Evolutionary conservation across 495 filamentous ascomycete species (phyloP), one percentile per base, ranked within the genome.

Genomic region (Aspergillus campestris): DNA sequence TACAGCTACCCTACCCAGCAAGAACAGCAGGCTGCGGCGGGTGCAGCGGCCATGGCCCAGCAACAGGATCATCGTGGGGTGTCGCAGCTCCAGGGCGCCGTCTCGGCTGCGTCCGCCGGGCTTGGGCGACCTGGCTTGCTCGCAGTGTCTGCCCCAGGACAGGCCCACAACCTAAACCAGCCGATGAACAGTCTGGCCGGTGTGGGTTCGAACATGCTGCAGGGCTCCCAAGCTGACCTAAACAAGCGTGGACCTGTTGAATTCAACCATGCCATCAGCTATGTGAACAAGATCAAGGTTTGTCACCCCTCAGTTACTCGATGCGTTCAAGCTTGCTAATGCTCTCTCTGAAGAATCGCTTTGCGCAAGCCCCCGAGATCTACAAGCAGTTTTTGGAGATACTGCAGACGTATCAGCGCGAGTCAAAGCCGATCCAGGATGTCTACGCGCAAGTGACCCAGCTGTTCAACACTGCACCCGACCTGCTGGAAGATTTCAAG

Each of bases 321-420:
- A 24, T 24, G 18, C 18, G 18, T 24, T 4, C 18, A 24, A 24
- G 4, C 2, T 24, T 24, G 18, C 18, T 24, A 24, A 24, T 24
- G 18, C 38, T 44, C 28, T 45, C 29, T 24, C 38, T 15, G 28
- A 56, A 89, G 92, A 99, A 96, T 60, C 92, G 94, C 34, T 99
- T 96, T 61, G 79, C 92, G 37, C 79, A 83, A 51, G 87, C 92
- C 48, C 94, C 94, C 7, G 94, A 99, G 57, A 97, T 97, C 44
- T 99, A 99, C 71, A 99, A 99, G 57, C 89, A 97, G 56, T 99
- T 99, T 59, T 78, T 99, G 7, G 94, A 99, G 60, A 99, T 99
- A 27, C 70, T 99, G 35, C 94, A 99, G 63, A 99, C 94, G 1
- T 99, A 99, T 59, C 94, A 99, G 64, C 80, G 94, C 42, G 94